These are phyloP conservation scores for Paulownia fortunei DNA, from an alignment of 257 asterid genomes.

Conservation along the genomic window DNA sequence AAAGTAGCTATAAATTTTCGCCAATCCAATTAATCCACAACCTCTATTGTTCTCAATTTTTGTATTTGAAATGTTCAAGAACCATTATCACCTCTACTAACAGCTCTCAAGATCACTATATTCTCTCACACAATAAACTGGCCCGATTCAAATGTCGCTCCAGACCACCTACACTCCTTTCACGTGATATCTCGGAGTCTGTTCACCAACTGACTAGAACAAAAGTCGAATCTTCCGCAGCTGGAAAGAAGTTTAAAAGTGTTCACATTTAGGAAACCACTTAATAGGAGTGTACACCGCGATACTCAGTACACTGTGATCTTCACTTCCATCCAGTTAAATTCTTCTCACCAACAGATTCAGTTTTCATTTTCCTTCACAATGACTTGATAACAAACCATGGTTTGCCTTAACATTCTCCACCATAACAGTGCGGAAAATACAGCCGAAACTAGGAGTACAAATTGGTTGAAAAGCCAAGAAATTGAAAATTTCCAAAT, in stretches of 20 bases:
- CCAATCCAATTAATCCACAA: background rate
- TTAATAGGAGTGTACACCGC: background rate
- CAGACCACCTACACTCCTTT: background rate
- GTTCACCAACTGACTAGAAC: background rate
- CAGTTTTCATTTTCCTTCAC: slow-evolving; percentile 7
- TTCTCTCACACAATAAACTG: background rate
- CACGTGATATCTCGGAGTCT: background rate
- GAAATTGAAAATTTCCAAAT: background rate
- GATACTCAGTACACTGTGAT: background rate
- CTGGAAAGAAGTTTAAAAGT: background rate
- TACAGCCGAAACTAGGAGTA: background rate
- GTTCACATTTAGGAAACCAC: background rate
- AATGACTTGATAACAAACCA: slow-evolving; percentile 12
- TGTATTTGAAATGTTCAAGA: background rate
- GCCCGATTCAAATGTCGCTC: background rate
- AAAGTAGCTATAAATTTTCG: background rate
- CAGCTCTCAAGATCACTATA: slow-evolving; percentile 10
- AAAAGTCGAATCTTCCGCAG: background rate
- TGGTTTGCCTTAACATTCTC: slow-evolving; percentile 17
- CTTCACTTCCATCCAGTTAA: background rate
- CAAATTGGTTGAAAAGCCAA: slow-evolving; percentile 7
- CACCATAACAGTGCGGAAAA: background rate
- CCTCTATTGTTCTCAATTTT: background rate
- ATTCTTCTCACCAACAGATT: slow-evolving; percentile 4
- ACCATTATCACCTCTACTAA: background rate